These are phyloP conservation scores for Penicillium steckii DNA, from an alignment of 495 filamentous ascomycete genomes.

Conservation along the genomic window DNA sequence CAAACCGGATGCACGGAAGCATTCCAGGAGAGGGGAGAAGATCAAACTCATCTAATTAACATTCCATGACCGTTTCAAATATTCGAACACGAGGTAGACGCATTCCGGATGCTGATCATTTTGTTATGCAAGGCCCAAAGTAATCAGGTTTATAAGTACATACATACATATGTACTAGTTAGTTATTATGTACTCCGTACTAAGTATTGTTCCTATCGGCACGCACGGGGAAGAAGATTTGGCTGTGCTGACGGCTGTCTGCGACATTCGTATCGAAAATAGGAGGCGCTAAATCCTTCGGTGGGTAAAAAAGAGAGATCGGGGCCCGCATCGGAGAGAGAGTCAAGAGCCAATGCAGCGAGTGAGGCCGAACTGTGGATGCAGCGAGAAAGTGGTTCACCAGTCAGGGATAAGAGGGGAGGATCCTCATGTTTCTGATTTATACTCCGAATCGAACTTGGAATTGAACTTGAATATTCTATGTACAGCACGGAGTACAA, in stretches of 20 bases:
- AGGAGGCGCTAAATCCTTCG: constrained; percentile 5
- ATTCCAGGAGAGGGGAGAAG: neutral
- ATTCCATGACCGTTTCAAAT: neutral
- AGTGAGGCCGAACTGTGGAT: neutral
- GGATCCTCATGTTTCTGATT: neutral
- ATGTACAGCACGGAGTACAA: no score
- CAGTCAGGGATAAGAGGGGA: neutral
- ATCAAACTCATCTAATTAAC: no score
- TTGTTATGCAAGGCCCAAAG: neutral
- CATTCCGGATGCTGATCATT: no score
- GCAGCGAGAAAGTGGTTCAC: neutral
- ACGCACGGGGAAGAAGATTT: constrained; percentile 3
- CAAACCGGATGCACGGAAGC: constrained; percentile 5
- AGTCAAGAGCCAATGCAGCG: neutral
- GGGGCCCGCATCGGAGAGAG: neutral
- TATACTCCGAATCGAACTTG: no score
- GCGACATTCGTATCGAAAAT: neutral
- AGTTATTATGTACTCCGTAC: no score
- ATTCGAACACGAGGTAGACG: constrained; percentile 1
- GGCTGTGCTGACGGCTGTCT: constrained; percentile 4
- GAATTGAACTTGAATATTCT: no score
- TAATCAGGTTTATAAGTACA: neutral
- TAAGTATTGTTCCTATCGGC: neutral
- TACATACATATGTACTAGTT: neutral
- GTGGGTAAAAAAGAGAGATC: neutral